Base-by-base conservation (phyloP, 208 protist species). In the Wallacemonas collosoma region DNA sequence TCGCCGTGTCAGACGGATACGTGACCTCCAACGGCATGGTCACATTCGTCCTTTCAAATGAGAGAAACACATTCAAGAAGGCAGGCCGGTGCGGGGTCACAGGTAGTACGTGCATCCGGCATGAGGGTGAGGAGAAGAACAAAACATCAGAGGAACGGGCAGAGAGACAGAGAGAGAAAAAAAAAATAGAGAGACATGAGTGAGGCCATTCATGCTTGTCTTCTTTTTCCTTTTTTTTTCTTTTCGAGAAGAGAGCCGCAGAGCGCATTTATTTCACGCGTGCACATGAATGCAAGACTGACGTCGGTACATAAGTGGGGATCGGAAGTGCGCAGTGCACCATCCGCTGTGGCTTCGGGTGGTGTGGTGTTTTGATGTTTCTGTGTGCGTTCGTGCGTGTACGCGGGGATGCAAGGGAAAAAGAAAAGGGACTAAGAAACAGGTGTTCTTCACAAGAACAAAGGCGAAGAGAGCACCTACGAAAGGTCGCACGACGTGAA, bases 11-110 rank as follows among this genome's bases (percentile, higher is more conserved):
- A 9, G 12, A 6, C 2, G 83, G 78, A 50, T 83, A 79, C 1
- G 38, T 57, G 38, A 77, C 36, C 3, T 36, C 39, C 45, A 86
- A 86, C 2, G 81, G 79, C 84, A 86, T 86, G 51, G 17, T 8
- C 53, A 57, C 36, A 60, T 12, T 50, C 45, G 45, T 6, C 12
- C 45, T 50, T 50, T 12, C 1, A 50, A 60, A 54, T 17, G 54
- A 51, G 54, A 35, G 26, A 68, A 68, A 68, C 48, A 54, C 14
- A 55, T 9, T 43, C 12, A 65, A 65, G 6, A 38, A 65, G 36
- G 44, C 35, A 38, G 14, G 36, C 26, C 26, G 26, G 26, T 26
- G 26, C 26, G 26, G 26, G 26, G 26, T 26, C 26, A 0, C 26
- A 26, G 26, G 26, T 26, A 26, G 26, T 26, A 26, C 26, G 26